These are phyloP conservation scores for Prototheca wickerhamii DNA, from an alignment of 163 green algal genomes.

Conservation along the genomic window DNA sequence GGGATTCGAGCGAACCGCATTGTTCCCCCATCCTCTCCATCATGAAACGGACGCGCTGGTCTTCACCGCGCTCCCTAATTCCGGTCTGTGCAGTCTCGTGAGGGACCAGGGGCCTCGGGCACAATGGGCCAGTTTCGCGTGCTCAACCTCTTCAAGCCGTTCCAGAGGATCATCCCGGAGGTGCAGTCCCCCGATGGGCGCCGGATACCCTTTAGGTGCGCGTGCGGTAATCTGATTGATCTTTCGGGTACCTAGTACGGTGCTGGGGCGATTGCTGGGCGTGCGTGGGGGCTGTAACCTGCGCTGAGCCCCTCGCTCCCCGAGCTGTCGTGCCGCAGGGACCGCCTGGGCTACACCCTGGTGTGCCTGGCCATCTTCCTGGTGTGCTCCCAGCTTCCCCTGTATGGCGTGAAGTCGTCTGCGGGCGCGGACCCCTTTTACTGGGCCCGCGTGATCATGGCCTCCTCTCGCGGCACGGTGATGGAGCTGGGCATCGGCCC, in stretches of 20 bases:
- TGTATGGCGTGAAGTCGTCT: constrained; percentile 96
- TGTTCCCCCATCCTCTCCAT: too few species aligned
- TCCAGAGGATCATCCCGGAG: constrained; percentile 56
- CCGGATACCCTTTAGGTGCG: constrained; percentile 30
- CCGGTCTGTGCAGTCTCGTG: too few species aligned
- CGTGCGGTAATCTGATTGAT: background rate
- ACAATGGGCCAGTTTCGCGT: constrained; percentile 39
- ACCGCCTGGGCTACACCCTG: constrained; percentile 79
- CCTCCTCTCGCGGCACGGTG: constrained; percentile 92
- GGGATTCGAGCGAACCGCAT: too few species aligned
- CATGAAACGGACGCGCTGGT: too few species aligned
- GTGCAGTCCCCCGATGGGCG: constrained; percentile 35
- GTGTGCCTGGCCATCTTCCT: constrained; percentile 98
- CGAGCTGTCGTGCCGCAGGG: constrained; percentile 17
- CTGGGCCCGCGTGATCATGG: constrained; percentile 98
- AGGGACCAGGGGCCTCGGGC: background rate
- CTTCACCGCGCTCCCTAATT: too few species aligned
- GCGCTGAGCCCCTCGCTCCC: background rate
- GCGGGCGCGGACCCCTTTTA: constrained; percentile 93
- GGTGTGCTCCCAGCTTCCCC: constrained; percentile 95
- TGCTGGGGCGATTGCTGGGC: background rate
- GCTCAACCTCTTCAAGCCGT: constrained; percentile 55
- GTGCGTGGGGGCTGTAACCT: background rate
- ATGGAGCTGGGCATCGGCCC: constrained; percentile 92
- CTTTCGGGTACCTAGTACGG: too few species aligned